These are phyloP conservation scores for Magnaporthiopsis rhizophila DNA, from an alignment of 2,329 filamentous ascomycete genomes.

Conservation along the genomic window DNA sequence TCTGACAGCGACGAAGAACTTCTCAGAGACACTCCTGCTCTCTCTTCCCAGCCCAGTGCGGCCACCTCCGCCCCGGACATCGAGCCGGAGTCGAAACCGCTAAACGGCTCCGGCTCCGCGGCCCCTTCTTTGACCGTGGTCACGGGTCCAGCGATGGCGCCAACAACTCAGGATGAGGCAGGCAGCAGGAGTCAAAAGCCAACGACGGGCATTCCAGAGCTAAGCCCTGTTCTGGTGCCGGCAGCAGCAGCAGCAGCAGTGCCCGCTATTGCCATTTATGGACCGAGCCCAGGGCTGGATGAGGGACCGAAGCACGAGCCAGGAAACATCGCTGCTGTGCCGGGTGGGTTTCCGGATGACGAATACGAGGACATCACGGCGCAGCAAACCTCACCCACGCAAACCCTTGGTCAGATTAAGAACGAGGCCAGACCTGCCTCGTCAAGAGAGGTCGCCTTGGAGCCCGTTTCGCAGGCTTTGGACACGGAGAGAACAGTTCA, in stretches of 20 bases:
- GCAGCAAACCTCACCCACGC: neutral
- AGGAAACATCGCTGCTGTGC: constrained; percentile 32
- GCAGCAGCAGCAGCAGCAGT: too few species aligned
- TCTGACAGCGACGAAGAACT: constrained; percentile 30
- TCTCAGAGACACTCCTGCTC: constrained; percentile 14
- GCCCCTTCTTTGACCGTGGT: neutral
- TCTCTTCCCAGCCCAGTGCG: constrained; percentile 12
- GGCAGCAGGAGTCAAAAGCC: too few species aligned
- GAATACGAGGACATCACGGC: constrained; percentile 15
- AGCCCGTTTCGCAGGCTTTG: constrained; percentile 15
- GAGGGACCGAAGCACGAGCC: constrained; percentile 10
- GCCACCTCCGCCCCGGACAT: constrained; percentile 13
- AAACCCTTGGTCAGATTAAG: neutral
- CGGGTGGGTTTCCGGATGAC: constrained; percentile 50
- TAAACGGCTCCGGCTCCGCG: constrained; percentile 7
- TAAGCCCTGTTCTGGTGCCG: constrained; percentile 24
- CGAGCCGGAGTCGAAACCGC: constrained; percentile 3
- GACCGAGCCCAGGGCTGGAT: constrained; percentile 25
- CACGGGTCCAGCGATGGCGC: too few species aligned
- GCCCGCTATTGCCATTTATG: constrained; percentile 31
- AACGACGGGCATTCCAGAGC: neutral
- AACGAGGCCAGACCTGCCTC: constrained; percentile 4
- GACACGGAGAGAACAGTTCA: constrained; percentile 13
- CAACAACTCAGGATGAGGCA: too few species aligned
- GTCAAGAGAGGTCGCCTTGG: constrained; percentile 12